phyloP scores from a whole-genome alignment of 495 filamentous ascomycete species.

The Lasiosphaeria hispida region DNA sequence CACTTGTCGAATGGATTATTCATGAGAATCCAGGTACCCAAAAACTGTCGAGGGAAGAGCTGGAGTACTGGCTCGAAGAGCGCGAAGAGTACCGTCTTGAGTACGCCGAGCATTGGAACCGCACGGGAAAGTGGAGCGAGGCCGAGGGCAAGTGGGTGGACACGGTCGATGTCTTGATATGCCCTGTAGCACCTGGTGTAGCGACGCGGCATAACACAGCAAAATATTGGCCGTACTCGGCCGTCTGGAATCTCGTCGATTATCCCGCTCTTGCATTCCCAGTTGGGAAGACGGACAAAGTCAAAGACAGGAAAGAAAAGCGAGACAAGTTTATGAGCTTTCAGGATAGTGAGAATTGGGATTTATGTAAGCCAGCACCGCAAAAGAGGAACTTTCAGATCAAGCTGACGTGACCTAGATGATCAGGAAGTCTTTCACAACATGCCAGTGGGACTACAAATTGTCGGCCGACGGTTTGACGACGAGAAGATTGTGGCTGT shows the following conservation, averaged over 20 bases:
- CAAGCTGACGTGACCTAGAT: constrained; percentile 2
- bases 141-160: constrained; percentile 20
- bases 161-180: constrained; percentile 67
- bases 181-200: constrained; percentile 57
- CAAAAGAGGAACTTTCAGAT: not conserved
- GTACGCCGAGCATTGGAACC: constrained; percentile 61
- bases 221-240: constrained; percentile 69
- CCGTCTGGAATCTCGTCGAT: constrained; percentile 72
- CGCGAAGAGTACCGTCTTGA: constrained; percentile 58
- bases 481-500: constrained; percentile 16
- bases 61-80: constrained; percentile 24
- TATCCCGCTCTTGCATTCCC: constrained; percentile 33
- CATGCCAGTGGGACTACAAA: constrained; percentile 13
- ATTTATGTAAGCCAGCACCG: constrained; percentile 2
- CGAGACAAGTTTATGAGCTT: constrained; percentile 5
- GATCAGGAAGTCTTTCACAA: constrained; percentile 7
- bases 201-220: constrained; percentile 59
- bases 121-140: constrained; percentile 25
- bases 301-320: not conserved
- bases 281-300: constrained; percentile 5
- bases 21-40: constrained; percentile 45
- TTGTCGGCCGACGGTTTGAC: constrained; percentile 14
- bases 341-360: constrained; percentile 5
- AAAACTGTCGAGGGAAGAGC: constrained; percentile 20
- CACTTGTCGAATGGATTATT: constrained; percentile 51